Evolutionary conservation across 164 flowering plant species (phyloP).

Genomic region (Berberis vulgaris): DNA sequence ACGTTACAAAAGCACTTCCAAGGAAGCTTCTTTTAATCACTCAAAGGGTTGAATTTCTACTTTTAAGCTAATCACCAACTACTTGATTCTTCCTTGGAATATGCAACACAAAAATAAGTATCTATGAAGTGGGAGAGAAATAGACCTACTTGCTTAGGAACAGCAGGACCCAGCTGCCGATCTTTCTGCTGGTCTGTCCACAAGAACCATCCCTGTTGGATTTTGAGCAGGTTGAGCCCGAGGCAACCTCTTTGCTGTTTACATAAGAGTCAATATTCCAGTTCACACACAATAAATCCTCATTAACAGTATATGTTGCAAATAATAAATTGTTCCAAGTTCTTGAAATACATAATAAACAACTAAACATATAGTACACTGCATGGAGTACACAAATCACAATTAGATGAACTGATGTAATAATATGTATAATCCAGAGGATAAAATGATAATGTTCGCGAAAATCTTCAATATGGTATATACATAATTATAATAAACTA

Average conservation of each 20-base stretch:
- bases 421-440: too few relatives aligned
- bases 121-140: background rate
- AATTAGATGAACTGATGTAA: too few relatives aligned
- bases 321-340: background rate
- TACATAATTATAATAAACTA: too few relatives aligned
- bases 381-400: too few relatives aligned
- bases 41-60: too few relatives aligned
- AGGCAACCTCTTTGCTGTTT: slow-evolving; percentile 61
- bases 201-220: slow-evolving; percentile 77
- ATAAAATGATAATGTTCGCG: too few relatives aligned
- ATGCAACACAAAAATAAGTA: background rate
- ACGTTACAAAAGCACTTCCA: too few relatives aligned
- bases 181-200: slow-evolving; percentile 57
- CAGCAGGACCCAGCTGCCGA: slow-evolving; percentile 52
- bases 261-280: slow-evolving; percentile 2
- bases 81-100: background rate
- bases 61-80: too few relatives aligned
- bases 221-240: slow-evolving; percentile 72
- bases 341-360: too few relatives aligned
- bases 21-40: too few relatives aligned
- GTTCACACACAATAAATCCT: background rate
- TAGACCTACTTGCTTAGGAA: slow-evolving; percentile 23
- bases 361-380: too few relatives aligned
- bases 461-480: too few relatives aligned
- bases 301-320: background rate